Base-by-base conservation (phyloP, 805 yeast species). In the Hanseniaspora guilliermondii region DNA sequence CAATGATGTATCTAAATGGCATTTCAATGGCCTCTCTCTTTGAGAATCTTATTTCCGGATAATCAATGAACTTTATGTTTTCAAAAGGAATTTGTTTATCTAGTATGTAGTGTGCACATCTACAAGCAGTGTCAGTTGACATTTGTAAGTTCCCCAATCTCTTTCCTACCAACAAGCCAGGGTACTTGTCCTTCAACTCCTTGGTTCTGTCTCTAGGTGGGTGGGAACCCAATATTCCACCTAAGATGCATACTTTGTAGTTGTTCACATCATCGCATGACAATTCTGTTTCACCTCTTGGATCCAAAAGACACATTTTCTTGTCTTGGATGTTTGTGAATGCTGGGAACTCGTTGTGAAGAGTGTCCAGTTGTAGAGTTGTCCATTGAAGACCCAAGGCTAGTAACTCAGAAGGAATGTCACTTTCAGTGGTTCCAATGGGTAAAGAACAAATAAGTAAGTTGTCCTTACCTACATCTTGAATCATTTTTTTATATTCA, bases 61-160 rank as follows among this genome's bases (percentile, higher is more conserved):
- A 88, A 66, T 93, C 97, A 52, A 91, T 79, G 65, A 87, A 91
- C 55, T 78, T 77, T 58, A 93, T 87, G 50, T 85, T 77, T 58
- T 84, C 85, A 61, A 91, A 85, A 24, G 67, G 65, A 1, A 61
- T 71, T 53, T 74, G 70, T 42, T 77, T 76, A 56, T 81, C 79
- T n/a, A 87, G 71, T 30, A 91, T 89, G 45, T 76, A 64, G 62
- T 87, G 88, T 1, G 97, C 87, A 19, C 95, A 87, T 68, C 98
- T 78, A 35, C 93, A 83, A 0, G 97, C 97, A 1, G 98, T 91
- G 65, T 91, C 98, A 0, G 98, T 91, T 17, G 97, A 87, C 97
- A 91, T 93, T 66, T 91, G 98, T 60, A 84, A 77, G 50, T 73
- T 77, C 2, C 96, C 97, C 53, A 91, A 73, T 65, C 96, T 77